A percentile compares a stretch with the other conserved stretches of the same genome.
Evolutionary conservation across 2,329 filamentous ascomycete genomes (phyloP).

Genomic region (Ophiostoma perfectum): DNA sequence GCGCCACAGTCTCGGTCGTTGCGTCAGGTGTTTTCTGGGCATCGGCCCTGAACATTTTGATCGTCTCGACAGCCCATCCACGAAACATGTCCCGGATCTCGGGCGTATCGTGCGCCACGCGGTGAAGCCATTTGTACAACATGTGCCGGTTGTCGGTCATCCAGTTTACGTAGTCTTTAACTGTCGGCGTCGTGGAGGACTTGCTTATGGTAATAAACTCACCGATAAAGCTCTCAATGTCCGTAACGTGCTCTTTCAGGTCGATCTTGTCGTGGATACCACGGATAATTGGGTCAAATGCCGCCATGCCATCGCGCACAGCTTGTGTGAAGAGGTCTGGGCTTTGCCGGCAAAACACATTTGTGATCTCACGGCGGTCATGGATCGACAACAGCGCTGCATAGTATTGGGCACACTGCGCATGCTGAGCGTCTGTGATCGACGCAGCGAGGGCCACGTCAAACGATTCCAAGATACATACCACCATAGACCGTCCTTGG

Average conservation of each 20-base stretch:
- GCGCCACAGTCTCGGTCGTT: not conserved
- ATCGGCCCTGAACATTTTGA: slow-evolving; percentile 47
- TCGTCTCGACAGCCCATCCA: slow-evolving; percentile 54
- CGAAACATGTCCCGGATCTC: slow-evolving; percentile 58
- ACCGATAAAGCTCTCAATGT: slow-evolving; percentile 62
- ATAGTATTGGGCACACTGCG: slow-evolving; percentile 63
- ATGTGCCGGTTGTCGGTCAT: slow-evolving; percentile 59
- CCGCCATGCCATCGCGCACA: slow-evolving; percentile 58
- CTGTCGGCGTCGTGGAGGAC: slow-evolving; percentile 43
- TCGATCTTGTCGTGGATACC: slow-evolving; percentile 66
- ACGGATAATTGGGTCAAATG: slow-evolving; percentile 71
- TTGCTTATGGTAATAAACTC: slow-evolving; percentile 62
- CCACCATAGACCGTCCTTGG: slow-evolving; percentile 55
- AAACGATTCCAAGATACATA: slow-evolving; percentile 55
- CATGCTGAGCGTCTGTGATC: slow-evolving; percentile 57
- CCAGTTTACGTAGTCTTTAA: slow-evolving; percentile 66
- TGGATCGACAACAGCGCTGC: slow-evolving; percentile 63
- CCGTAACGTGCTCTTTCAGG: slow-evolving; percentile 61
- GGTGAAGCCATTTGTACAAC: slow-evolving; percentile 65
- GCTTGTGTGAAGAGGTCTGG: slow-evolving; percentile 69
- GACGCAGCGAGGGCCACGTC: slow-evolving; percentile 42
- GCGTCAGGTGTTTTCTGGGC: not conserved
- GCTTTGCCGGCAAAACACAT: slow-evolving; percentile 59
- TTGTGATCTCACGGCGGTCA: slow-evolving; percentile 66
- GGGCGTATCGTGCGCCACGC: slow-evolving; percentile 61